Percentiles rank a stretch among this genome's conserved stretches.
These are phyloP conservation scores for Phytophthora macrochlamydospora DNA, from an alignment of 352 stramenopile genomes.

Conservation along the genomic window DNA sequence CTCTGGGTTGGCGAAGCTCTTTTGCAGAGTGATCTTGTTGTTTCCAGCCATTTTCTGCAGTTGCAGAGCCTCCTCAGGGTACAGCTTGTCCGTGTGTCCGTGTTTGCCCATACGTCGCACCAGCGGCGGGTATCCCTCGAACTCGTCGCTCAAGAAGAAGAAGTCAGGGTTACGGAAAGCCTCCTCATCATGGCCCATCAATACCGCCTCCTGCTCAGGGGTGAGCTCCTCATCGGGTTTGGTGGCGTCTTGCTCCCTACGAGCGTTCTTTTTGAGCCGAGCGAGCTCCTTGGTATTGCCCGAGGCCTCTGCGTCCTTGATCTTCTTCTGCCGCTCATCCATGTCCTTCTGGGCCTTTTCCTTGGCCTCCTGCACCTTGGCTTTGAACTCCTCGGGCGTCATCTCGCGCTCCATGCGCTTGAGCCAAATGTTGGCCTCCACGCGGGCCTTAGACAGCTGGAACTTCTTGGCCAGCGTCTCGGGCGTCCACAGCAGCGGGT, in stretches of 20 bases:
- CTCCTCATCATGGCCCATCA: conserved; percentile 72
- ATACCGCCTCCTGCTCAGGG: conserved; percentile 55
- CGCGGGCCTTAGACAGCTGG: conserved; percentile 68
- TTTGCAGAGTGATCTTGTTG: conserved; percentile 72
- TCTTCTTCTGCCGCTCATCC: conserved; percentile 47
- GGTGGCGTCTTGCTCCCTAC: conserved; percentile 48
- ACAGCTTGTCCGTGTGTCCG: conserved; percentile 80
- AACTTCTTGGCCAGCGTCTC: conserved; percentile 84
- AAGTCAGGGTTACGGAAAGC: conserved; percentile 84
- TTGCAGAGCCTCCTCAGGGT: conserved; percentile 75
- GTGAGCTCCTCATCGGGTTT: conserved; percentile 63
- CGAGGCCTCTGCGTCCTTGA: conserved; percentile 47
- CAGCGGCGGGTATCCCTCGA: conserved; percentile 78
- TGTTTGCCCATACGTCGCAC: conserved; percentile 83
- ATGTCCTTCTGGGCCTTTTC: conserved; percentile 39
- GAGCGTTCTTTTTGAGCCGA: conserved; percentile 60
- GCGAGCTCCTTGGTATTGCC: conserved; percentile 66
- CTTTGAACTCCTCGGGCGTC: conserved; percentile 58
- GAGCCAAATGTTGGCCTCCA: conserved; percentile 84
- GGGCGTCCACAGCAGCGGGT: conserved; percentile 87
- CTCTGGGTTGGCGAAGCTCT: conserved; percentile 77
- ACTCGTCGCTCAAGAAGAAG: conserved; percentile 87
- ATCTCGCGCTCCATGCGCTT: conserved; percentile 72
- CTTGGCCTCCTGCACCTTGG: conserved; percentile 70
- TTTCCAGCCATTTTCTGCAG: conserved; percentile 76